These are phyloP conservation scores for Trichophyton verrucosum DNA, from an alignment of 2,329 filamentous ascomycete genomes.

Conservation along the genomic window DNA sequence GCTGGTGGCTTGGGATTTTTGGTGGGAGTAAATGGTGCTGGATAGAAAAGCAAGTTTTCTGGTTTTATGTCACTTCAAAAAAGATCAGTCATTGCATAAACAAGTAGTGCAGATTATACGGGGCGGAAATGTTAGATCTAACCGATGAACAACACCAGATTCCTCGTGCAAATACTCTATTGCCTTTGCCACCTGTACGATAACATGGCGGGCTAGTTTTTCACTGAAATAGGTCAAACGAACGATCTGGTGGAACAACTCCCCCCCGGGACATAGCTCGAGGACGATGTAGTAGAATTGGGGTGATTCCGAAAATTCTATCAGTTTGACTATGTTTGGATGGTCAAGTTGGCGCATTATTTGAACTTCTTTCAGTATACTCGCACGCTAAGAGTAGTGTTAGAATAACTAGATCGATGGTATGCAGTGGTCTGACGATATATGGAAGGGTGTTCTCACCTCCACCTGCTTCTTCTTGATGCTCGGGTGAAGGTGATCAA, in stretches of 20 bases:
- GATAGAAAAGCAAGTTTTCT: constrained; percentile 90
- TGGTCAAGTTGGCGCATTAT: constrained; percentile 97
- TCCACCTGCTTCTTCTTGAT: constrained; percentile 80
- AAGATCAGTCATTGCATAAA: constrained; percentile 8
- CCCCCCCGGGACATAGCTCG: constrained; percentile 86
- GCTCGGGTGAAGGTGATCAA: constrained; percentile 87
- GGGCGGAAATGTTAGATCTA: constrained; percentile 26
- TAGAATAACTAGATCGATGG: constrained; percentile 9
- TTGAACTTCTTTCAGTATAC: constrained; percentile 95
- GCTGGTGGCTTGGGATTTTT: constrained; percentile 68
- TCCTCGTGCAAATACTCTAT: constrained; percentile 90
- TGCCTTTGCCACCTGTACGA: constrained; percentile 86
- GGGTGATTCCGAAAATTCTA: constrained; percentile 84
- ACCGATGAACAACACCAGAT: constrained; percentile 94
- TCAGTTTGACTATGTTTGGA: constrained; percentile 84
- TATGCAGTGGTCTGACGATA: constrained; percentile 22
- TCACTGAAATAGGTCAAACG: constrained; percentile 98
- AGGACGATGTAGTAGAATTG: constrained; percentile 98
- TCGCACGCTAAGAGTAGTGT: constrained; percentile 41
- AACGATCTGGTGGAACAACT: constrained; percentile 97
- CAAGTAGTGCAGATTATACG: not conserved
- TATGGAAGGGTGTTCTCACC: constrained; percentile 54
- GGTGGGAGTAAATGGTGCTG: constrained; percentile 66
- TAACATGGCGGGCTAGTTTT: constrained; percentile 85
- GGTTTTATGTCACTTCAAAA: constrained; percentile 80